phyloP scores from a whole-genome alignment of 2,329 filamentous ascomycete genomes.

The Aspergillus tamarii region DNA sequence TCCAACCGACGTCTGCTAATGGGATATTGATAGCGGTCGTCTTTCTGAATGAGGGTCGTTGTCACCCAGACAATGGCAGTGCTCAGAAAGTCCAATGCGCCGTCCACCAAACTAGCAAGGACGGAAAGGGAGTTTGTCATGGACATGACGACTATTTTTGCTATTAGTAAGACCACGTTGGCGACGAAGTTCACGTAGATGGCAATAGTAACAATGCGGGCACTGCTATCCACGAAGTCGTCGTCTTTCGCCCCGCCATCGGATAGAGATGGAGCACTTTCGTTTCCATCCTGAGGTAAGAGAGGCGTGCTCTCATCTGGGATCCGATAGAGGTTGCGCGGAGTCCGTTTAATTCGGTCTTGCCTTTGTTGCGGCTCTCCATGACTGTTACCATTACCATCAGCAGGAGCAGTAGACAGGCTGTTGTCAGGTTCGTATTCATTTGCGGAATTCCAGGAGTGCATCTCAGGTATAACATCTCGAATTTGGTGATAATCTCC shows the following conservation, averaged over 20 bases:
- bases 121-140: constrained; percentile 71
- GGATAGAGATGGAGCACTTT: constrained; percentile 59
- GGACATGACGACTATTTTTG: constrained; percentile 77
- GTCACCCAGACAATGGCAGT: constrained; percentile 66
- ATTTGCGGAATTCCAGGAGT: background rate
- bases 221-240: constrained; percentile 66
- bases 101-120: constrained; percentile 68
- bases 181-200: constrained; percentile 85
- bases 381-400: background rate
- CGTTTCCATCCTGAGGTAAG: constrained; percentile 50
- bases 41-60: constrained; percentile 60
- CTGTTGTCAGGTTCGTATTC: constrained; percentile 51
- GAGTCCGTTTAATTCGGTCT: constrained; percentile 69
- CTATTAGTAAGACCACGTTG: constrained; percentile 72
- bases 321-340: constrained; percentile 81
- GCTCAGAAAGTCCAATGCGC: constrained; percentile 68
- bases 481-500: constrained; percentile 70
- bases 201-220: constrained; percentile 78
- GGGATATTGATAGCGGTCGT: constrained; percentile 65
- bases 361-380: constrained; percentile 40
- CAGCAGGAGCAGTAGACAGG: constrained; percentile 26
- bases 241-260: constrained; percentile 49
- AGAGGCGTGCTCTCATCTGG: constrained; percentile 39
- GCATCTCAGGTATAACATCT: background rate
- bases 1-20: constrained; percentile 66